Evolutionary conservation across 2,329 filamentous ascomycete genomes (phyloP).

Genomic region (Ampelomyces quisqualis): DNA sequence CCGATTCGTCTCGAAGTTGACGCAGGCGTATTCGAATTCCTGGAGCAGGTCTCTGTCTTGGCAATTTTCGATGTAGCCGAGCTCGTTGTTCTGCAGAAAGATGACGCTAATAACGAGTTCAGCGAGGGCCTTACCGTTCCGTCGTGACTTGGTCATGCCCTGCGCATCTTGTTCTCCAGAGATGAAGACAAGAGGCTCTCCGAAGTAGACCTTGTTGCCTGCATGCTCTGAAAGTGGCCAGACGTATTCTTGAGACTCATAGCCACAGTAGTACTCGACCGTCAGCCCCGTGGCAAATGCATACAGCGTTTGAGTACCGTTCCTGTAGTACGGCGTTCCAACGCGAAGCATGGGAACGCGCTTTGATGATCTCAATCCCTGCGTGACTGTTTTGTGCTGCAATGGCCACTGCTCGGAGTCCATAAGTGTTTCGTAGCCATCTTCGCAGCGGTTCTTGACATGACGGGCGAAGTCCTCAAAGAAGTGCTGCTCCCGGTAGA

Average conservation of each 20-base stretch:
- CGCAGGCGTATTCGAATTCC: not conserved
- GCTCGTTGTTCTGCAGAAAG: not conserved
- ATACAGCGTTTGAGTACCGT: not conserved
- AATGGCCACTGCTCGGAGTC: not conserved
- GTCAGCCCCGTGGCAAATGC: not conserved
- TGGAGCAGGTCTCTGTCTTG: not conserved
- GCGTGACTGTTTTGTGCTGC: not conserved
- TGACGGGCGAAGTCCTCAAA: too few species aligned
- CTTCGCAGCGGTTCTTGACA: too few species aligned
- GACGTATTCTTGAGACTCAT: not conserved
- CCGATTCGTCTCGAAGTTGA: not conserved
- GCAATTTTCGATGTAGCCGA: not conserved
- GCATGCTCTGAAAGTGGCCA: not conserved
- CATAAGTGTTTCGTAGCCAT: not conserved
- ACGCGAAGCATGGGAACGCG: not conserved
- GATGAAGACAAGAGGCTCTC: not conserved
- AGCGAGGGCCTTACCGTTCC: not conserved
- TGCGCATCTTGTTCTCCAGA: not conserved
- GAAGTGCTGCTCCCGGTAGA: too few species aligned
- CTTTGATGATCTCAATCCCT: not conserved
- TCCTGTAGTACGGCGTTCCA: not conserved
- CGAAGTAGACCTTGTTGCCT: not conserved
- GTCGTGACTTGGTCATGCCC: not conserved
- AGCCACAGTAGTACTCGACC: not conserved
- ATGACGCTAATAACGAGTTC: not conserved